These are phyloP conservation scores for Ustanciosporium gigantosporum DNA, from an alignment of 1,284 basidiomycete genomes.

Conservation along the genomic window DNA sequence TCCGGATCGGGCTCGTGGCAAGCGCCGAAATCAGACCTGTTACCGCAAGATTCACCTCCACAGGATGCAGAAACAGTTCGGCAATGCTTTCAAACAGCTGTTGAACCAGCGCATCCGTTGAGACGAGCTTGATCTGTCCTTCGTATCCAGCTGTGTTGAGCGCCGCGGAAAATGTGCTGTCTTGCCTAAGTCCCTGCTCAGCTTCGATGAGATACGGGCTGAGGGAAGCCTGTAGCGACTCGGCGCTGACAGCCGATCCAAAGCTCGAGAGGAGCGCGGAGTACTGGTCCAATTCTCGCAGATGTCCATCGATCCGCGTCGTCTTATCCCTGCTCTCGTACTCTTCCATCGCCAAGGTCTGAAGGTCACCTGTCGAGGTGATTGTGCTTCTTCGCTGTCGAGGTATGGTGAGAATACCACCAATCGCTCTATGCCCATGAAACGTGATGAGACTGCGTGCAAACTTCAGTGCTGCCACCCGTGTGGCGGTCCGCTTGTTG, in stretches of 20 bases:
- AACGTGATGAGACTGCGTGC: conserved; percentile 32
- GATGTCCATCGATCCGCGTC: conserved; percentile 11
- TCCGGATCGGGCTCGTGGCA: conserved; percentile 79
- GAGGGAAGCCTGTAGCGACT: conserved; percentile 18
- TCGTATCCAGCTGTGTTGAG: conserved; percentile 1
- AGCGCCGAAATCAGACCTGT: conserved; percentile 79
- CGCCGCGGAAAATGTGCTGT: conserved; percentile 37
- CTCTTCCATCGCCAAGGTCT: not conserved
- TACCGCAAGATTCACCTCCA: conserved; percentile 84
- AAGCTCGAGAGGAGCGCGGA: conserved; percentile 22
- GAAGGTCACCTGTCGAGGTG: not conserved
- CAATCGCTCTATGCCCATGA: conserved; percentile 39
- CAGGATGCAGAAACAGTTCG: conserved; percentile 79
- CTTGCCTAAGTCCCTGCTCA: conserved; percentile 64
- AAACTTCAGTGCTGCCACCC: conserved; percentile 40
- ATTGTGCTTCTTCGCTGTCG: conserved; percentile 3
- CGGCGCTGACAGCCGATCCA: conserved; percentile 3
- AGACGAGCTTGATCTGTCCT: conserved; percentile 65
- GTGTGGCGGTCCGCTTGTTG: conserved; percentile 13
- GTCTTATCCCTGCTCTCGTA: not conserved
- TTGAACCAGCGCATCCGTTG: conserved; percentile 76
- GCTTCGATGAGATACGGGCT: conserved; percentile 75
- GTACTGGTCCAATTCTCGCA: conserved; percentile 27
- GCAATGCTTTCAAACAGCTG: conserved; percentile 73
- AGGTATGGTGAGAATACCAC: conserved; percentile 17